A percentile compares a stretch with the other conserved stretches of the same genome.
phyloP scores from a whole-genome alignment of 2,329 filamentous ascomycete species.

The Iodosphaeria phyllophila region DNA sequence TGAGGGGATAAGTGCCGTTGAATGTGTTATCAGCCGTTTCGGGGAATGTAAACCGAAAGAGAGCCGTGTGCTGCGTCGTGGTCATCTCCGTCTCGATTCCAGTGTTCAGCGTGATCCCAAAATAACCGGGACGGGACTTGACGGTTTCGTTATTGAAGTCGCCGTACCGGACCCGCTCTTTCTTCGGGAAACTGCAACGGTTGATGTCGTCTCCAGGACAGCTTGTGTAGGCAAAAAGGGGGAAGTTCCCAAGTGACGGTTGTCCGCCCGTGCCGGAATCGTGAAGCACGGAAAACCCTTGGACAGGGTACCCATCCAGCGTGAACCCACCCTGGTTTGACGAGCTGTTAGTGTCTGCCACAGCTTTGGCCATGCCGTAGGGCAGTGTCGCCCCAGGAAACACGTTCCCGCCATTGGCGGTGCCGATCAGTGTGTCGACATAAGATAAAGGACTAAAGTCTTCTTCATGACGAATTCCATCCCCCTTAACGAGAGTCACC shows the following conservation, averaged over 20 bases:
- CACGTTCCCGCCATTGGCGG: constrained; percentile 25
- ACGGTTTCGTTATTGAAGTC: constrained; percentile 30
- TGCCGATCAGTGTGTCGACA: constrained; percentile 34
- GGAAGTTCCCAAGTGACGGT: constrained; percentile 55
- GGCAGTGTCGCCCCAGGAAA: constrained; percentile 21
- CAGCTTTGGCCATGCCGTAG: constrained; percentile 33
- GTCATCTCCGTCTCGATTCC: constrained; percentile 49
- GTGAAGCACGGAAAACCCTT: constrained; percentile 38
- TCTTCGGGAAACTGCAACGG: constrained; percentile 39
- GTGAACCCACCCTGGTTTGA: constrained; percentile 40
- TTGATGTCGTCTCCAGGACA: constrained; percentile 44
- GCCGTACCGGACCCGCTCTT: constrained; percentile 18
- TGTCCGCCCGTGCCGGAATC: constrained; percentile 37
- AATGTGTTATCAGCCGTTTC: constrained; percentile 19
- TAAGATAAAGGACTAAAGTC: constrained; percentile 19
- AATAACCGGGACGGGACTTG: constrained; percentile 43
- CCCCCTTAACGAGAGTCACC: constrained; percentile 4
- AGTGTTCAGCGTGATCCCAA: constrained; percentile 37
- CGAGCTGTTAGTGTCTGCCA: constrained; percentile 31
- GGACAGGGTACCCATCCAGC: constrained; percentile 26
- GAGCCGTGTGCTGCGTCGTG: constrained; percentile 40
- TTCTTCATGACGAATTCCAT: no score
- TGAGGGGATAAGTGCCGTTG: constrained; percentile 30
- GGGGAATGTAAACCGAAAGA: constrained; percentile 51
- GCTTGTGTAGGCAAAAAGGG: constrained; percentile 45